phyloP scores from a whole-genome alignment of 257 asterid genomes.

The Striga asiatica region DNA sequence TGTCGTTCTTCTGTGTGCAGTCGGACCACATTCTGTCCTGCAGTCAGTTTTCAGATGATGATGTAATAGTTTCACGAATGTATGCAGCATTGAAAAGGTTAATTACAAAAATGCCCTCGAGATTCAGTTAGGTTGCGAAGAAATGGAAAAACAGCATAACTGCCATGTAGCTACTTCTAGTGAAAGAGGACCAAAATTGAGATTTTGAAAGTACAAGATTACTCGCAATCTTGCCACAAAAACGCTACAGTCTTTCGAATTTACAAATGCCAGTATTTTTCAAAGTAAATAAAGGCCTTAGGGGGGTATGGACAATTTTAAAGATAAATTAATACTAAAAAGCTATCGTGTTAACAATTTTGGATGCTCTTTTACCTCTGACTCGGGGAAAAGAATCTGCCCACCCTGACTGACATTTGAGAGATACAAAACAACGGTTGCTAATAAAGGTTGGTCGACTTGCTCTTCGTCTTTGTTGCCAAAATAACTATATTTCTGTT shows the following conservation, averaged over 20 bases:
- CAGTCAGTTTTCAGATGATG: constrained; percentile 16
- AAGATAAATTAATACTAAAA: too few relatives aligned
- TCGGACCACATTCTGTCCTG: constrained; percentile 48
- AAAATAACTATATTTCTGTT: constrained; percentile 29
- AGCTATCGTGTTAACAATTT: background rate
- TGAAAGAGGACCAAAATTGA: too few relatives aligned
- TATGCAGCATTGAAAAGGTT: background rate
- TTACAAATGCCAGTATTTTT: too few relatives aligned
- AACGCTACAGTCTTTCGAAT: too few relatives aligned
- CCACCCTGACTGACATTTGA: constrained; percentile 63
- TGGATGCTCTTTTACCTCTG: constrained; percentile 37
- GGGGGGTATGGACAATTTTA: too few relatives aligned
- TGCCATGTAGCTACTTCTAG: too few relatives aligned
- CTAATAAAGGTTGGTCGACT: constrained; percentile 43
- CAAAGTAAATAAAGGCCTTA: background rate
- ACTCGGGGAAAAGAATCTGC: constrained; percentile 55
- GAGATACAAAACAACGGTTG: constrained; percentile 70
- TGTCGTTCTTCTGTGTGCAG: constrained; percentile 31
- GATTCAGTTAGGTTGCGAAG: background rate
- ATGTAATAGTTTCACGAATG: background rate
- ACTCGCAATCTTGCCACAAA: too few relatives aligned
- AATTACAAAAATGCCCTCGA: background rate
- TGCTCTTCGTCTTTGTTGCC: constrained; percentile 22
- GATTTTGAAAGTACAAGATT: background rate
- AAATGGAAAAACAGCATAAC: too few relatives aligned